These are phyloP conservation scores for Exophiala lecanii-corni DNA, from an alignment of 2,329 filamentous ascomycete species.

Conservation along the genomic window DNA sequence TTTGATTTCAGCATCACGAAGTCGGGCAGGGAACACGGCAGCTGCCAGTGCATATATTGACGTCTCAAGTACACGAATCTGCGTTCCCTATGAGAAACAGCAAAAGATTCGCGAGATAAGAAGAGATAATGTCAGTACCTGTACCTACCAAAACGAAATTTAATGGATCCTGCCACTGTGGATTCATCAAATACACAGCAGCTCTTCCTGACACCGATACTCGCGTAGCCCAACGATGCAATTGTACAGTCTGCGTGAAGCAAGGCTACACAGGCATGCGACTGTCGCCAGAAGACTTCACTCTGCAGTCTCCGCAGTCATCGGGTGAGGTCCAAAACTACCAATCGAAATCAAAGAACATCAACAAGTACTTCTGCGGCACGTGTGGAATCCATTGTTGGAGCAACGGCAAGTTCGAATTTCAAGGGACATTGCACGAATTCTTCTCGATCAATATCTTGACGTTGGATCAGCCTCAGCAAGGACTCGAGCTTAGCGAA, in stretches of 20 bases:
- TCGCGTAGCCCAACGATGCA: slow-evolving; percentile 18
- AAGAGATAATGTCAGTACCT: background rate
- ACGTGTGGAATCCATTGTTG: slow-evolving; percentile 21
- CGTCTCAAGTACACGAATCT: no score
- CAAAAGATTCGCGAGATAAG: no score
- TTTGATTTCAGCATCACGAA: no score
- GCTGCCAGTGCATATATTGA: no score
- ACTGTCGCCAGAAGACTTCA: slow-evolving; percentile 16
- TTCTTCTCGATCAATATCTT: slow-evolving; percentile 20
- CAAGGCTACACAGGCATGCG: slow-evolving; percentile 14
- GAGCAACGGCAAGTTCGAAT: slow-evolving; percentile 12
- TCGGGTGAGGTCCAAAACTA: slow-evolving; percentile 19
- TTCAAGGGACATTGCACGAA: slow-evolving; percentile 7
- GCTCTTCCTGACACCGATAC: slow-evolving; percentile 25
- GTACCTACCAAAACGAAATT: slow-evolving; percentile 29
- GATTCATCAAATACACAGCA: slow-evolving; percentile 49
- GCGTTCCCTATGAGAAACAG: no score
- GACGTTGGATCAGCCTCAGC: slow-evolving; percentile 26
- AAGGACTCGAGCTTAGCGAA: slow-evolving; percentile 22
- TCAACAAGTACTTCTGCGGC: slow-evolving; percentile 24
- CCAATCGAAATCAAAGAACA: slow-evolving; percentile 4
- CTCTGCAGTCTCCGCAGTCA: slow-evolving; percentile 16
- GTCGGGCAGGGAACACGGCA: no score
- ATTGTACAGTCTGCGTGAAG: slow-evolving; percentile 26
- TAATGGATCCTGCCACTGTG: slow-evolving; percentile 52